These are phyloP conservation scores for Jaltomata sinuosa DNA, from an alignment of 257 asterid species.

Conservation along the genomic window DNA sequence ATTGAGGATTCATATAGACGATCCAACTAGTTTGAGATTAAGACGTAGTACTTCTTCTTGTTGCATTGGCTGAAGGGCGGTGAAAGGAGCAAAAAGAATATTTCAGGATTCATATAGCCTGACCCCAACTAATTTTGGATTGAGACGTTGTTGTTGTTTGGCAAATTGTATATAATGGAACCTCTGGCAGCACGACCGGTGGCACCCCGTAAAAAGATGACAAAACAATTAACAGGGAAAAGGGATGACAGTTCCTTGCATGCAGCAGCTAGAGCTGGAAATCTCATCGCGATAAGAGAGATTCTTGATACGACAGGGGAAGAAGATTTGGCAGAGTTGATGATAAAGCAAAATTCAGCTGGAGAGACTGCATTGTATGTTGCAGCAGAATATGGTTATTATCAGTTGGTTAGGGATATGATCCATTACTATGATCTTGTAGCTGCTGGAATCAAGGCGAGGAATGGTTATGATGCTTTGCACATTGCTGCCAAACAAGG, in stretches of 20 bases:
- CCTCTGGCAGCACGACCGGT: background rate
- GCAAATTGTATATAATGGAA: background rate
- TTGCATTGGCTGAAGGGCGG: background rate
- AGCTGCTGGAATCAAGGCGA: slow-evolving; percentile 41
- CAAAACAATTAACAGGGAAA: slow-evolving; percentile 45
- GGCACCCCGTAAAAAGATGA: slow-evolving; percentile 28
- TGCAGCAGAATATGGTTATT: slow-evolving; percentile 40
- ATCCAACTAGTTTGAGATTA: background rate
- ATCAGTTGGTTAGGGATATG: slow-evolving; percentile 31
- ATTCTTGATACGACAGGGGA: slow-evolving; percentile 9
- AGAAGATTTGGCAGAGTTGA: slow-evolving; percentile 20
- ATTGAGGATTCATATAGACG: background rate
- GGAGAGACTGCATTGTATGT: slow-evolving; percentile 43
- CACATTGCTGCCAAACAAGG: slow-evolving; percentile 55
- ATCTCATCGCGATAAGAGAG: slow-evolving; percentile 18
- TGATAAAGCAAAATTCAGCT: slow-evolving; percentile 28
- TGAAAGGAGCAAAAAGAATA: background rate
- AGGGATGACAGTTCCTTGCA: slow-evolving; percentile 38
- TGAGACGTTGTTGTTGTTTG: background rate
- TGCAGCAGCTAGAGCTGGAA: slow-evolving; percentile 38
- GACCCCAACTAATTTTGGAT: background rate
- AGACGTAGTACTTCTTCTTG: background rate
- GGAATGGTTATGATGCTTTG: slow-evolving; percentile 43
- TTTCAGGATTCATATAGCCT: background rate
- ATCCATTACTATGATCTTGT: slow-evolving; percentile 28